Conservation (phyloP, 1,139 yeast species). For the Martiniozyma asiatica region DNA sequence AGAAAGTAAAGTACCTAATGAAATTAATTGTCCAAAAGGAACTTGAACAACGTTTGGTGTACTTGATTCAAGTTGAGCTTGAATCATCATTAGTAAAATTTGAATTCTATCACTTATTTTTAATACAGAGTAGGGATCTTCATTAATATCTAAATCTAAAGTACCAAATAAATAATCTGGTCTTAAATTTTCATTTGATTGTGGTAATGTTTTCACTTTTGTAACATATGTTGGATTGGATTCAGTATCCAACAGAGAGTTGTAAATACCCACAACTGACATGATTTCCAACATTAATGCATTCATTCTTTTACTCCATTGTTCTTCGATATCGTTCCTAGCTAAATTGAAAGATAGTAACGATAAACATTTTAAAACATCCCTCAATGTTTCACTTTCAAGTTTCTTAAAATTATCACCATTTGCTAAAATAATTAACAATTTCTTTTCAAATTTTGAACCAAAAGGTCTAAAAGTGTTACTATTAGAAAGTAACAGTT, state of each 20-base stretch:
- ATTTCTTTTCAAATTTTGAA: constrained; percentile 40
- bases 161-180: constrained; percentile 30
- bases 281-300: constrained; percentile 34
- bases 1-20: constrained; percentile 37
- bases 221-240: constrained; percentile 37
- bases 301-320: constrained; percentile 25
- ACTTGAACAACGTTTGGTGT: constrained; percentile 29
- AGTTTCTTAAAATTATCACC: constrained; percentile 17
- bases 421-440: constrained; percentile 26
- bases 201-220: constrained; percentile 16
- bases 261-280: constrained; percentile 41
- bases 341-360: constrained; percentile 42
- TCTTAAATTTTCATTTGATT: constrained; percentile 8
- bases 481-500: constrained; percentile 45
- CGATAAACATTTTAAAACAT: constrained; percentile 43
- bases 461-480: constrained; percentile 78
- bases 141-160: constrained; percentile 45
- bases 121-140: constrained; percentile 34
- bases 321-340: constrained; percentile 33
- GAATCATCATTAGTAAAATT: constrained; percentile 33
- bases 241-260: constrained; percentile 42
- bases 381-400: constrained; percentile 25
- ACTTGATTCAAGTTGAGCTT: constrained; percentile 32
- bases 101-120: constrained; percentile 39
- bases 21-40: constrained; percentile 47